Base-by-base conservation (phyloP, 1,284 basidiomycete genomes). In the Violaceomyces palustris region DNA sequence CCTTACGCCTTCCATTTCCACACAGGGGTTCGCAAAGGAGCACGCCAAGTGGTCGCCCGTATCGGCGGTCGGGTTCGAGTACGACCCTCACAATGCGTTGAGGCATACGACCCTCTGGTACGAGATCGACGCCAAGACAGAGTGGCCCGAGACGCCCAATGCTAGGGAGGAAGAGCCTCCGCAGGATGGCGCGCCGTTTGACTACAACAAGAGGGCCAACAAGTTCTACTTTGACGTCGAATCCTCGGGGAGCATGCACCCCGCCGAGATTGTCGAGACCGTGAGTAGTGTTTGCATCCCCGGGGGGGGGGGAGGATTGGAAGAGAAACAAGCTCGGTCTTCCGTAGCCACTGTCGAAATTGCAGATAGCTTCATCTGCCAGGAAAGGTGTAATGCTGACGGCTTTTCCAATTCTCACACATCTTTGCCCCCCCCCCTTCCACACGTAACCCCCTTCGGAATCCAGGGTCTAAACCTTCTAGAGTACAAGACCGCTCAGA, bases 41-140 rank as follows among this genome's bases (percentile, higher is more conserved):
- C 94, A 99, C 72, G 91, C 94, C 6, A 99, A 99, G 77, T 98
- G 93, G 91, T 94, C 90, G 0, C 93, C 94, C 11, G 87, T 91
- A 46, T 87, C 90, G 1, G 91, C 94, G 2, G 84, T 98, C 17
- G 84, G 86, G 2, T 98, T 94, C 65, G 94, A 99, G 76, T 99
- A 99, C 68, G 94, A 99, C 75, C 94, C 94, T 11, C 82, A 97
- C 78, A 99, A 99, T 78, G 88, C 89, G 73, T 79, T 99, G 24
- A 82, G 90, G 46, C 94, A 99, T 75, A 98, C 94, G 2, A 84
- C 87, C 3, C 84, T 94, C 74, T 98, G 94, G 94, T 91, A 81
- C 73, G 94, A 99, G 77, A 28, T 56, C 21, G 68, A 72, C 44
- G 64, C 66, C 17, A 68, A 66, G 34, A 55, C 63, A 24, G 69